Evolutionary conservation across 176 grass and related monocot genomes (phyloP).

Genomic region (Raddia distichophylla): DNA sequence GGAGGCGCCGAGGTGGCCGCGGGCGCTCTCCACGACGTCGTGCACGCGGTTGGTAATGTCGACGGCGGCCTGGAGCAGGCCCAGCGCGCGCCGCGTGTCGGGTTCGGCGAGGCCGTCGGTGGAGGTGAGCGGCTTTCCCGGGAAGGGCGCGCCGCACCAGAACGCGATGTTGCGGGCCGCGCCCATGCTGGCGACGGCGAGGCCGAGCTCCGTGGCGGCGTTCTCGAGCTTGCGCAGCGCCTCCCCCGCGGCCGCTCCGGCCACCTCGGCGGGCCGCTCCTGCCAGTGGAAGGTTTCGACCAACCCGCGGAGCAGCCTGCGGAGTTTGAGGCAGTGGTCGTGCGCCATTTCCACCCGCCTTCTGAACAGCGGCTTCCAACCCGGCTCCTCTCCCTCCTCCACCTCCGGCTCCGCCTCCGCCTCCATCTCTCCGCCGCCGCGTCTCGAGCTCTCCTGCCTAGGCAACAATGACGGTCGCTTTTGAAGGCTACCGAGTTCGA

Average conservation of each 20-base stretch:
- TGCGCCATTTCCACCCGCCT: constrained; percentile 23
- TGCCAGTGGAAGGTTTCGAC: neutral
- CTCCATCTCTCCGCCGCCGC: neutral
- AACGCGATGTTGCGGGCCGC: constrained; percentile 25
- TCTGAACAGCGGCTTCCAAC: constrained; percentile 19
- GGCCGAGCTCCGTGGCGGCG: constrained; percentile 20
- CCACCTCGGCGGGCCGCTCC: neutral
- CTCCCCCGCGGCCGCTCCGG: neutral
- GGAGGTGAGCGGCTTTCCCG: constrained; percentile 9
- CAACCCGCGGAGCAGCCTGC: neutral
- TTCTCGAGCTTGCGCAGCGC: neutral
- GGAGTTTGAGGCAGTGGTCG: constrained; percentile 3
- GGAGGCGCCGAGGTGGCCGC: constrained; percentile 31
- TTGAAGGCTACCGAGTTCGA: neutral
- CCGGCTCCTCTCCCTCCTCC: neutral
- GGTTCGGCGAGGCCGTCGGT: constrained; percentile 19
- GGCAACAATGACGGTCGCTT: neutral
- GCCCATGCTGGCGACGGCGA: constrained; percentile 40
- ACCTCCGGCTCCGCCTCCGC: neutral
- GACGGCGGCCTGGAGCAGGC: neutral
- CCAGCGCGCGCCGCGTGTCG: neutral
- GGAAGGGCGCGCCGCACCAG: neutral
- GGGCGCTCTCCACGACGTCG: constrained; percentile 25
- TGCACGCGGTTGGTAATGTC: neutral
- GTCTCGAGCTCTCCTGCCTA: neutral